phyloP scores from a whole-genome alignment of 2,329 filamentous ascomycete genomes.

The Neobulgaria alba region DNA sequence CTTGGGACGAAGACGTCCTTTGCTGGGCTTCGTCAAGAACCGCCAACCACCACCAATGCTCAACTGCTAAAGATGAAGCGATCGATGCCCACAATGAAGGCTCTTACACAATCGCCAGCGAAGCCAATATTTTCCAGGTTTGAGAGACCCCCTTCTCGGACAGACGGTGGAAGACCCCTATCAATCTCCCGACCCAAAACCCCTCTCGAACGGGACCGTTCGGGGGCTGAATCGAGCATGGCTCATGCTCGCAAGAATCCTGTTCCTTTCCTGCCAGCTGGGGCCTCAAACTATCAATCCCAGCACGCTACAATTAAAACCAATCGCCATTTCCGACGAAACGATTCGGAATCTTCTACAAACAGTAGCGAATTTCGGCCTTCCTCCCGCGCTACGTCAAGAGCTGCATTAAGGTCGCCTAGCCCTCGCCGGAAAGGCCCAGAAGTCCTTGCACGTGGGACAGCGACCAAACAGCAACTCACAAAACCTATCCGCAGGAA shows the following conservation, averaged over 20 bases:
- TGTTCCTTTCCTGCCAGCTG: constrained; percentile 71
- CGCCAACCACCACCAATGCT: constrained; percentile 57
- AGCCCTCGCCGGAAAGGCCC: constrained; percentile 45
- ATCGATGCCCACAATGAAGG: constrained; percentile 52
- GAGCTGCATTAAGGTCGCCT: constrained; percentile 46
- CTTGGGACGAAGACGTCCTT: constrained; percentile 46
- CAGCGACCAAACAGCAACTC: constrained; percentile 58
- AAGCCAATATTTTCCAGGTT: constrained; percentile 40
- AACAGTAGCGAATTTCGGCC: constrained; percentile 51
- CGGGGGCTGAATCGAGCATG: constrained; percentile 40
- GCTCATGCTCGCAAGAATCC: constrained; percentile 50
- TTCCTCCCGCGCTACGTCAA: constrained; percentile 47
- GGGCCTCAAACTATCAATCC: constrained; percentile 62
- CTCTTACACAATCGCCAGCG: constrained; percentile 39
- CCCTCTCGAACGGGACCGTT: constrained; percentile 50
- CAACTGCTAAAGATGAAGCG: constrained; percentile 58
- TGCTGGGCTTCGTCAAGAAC: constrained; percentile 46
- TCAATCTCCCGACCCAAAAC: constrained; percentile 58
- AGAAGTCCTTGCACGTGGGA: constrained; percentile 31
- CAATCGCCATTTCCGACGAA: constrained; percentile 64
- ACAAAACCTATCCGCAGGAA: constrained; percentile 62
- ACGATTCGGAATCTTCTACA: constrained; percentile 67
- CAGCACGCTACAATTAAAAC: constrained; percentile 70
- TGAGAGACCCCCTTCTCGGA: constrained; percentile 53
- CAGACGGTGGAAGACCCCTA: constrained; percentile 41